These are phyloP conservation scores for Ambrosia trifida DNA, from an alignment of 129 eudicot genomes.

Conservation along the genomic window DNA sequence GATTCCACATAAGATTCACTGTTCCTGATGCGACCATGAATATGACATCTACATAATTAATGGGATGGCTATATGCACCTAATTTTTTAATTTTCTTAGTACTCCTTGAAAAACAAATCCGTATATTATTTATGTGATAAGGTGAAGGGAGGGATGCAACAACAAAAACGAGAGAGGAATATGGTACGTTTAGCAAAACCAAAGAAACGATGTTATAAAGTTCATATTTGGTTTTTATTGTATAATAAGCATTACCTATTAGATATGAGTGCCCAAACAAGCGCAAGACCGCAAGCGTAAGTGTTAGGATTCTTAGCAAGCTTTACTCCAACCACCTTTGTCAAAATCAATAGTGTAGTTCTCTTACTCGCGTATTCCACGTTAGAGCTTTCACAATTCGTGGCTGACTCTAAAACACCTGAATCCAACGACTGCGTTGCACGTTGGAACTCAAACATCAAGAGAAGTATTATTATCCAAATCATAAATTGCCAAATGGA, in stretches of 20 bases:
- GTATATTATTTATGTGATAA: too few species aligned
- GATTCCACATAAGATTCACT: neutral
- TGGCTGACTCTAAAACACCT: neutral
- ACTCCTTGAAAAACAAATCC: too few species aligned
- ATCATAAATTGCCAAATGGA: slow-evolving; percentile 43
- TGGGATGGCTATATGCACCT: too few species aligned
- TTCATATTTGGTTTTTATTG: neutral
- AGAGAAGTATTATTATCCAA: slow-evolving; percentile 42
- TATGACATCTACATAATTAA: too few species aligned
- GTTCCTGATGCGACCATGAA: too few species aligned
- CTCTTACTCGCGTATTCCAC: neutral
- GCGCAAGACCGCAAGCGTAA: neutral
- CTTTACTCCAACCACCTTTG: neutral
- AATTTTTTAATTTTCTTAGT: too few species aligned
- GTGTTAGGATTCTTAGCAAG: neutral
- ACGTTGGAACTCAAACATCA: slow-evolving; percentile 45
- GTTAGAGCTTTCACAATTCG: neutral
- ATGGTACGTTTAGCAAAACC: neutral
- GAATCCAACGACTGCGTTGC: slow-evolving; percentile 19
- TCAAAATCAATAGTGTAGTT: neutral
- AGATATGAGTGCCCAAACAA: slow-evolving; percentile 7
- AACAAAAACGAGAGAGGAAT: too few species aligned
- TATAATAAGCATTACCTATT: neutral
- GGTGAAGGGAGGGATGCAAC: too few species aligned
- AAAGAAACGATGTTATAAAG: neutral